phyloP scores from a whole-genome alignment of 2,329 filamentous ascomycete genomes.

The Amauroascus verrucosus region DNA sequence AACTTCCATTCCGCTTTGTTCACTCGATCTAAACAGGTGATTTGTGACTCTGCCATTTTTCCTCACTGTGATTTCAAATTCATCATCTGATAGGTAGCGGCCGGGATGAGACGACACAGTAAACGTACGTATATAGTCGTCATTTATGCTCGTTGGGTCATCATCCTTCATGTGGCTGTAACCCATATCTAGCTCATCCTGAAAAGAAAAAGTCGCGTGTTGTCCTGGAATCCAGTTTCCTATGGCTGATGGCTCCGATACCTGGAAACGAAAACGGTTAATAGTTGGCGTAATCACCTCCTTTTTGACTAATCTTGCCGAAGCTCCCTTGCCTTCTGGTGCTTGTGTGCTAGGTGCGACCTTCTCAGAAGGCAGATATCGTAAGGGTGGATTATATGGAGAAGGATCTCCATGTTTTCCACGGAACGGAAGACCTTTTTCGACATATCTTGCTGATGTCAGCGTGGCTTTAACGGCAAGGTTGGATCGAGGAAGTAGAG shows the following conservation, averaged over 20 bases:
- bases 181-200: constrained; percentile 56
- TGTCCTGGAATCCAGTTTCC: constrained; percentile 58
- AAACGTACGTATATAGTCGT: constrained; percentile 75
- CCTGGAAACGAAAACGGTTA: constrained; percentile 52
- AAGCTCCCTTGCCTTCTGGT: constrained; percentile 34
- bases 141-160: constrained; percentile 69
- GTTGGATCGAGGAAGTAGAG: constrained; percentile 57
- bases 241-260: constrained; percentile 30
- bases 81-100: constrained; percentile 28
- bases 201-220: constrained; percentile 67
- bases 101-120: constrained; percentile 58
- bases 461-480: constrained; percentile 61
- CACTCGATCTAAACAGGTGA: constrained; percentile 52
- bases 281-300: constrained; percentile 56
- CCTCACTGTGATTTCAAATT: constrained; percentile 63
- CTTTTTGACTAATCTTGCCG: constrained; percentile 44
- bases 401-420: constrained; percentile 51
- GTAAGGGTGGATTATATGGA: constrained; percentile 69
- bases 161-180: constrained; percentile 77
- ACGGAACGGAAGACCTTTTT: constrained; percentile 56
- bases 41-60: constrained; percentile 59
- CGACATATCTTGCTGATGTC: constrained; percentile 51
- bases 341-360: constrained; percentile 14
- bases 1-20: constrained; percentile 48
- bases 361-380: constrained; percentile 53